Evolutionary conservation across 225 moss, liverwort and hornwort species (phyloP), one percentile per base, ranked within the genome.

Genomic region (Physcomitrium patens): DNA sequence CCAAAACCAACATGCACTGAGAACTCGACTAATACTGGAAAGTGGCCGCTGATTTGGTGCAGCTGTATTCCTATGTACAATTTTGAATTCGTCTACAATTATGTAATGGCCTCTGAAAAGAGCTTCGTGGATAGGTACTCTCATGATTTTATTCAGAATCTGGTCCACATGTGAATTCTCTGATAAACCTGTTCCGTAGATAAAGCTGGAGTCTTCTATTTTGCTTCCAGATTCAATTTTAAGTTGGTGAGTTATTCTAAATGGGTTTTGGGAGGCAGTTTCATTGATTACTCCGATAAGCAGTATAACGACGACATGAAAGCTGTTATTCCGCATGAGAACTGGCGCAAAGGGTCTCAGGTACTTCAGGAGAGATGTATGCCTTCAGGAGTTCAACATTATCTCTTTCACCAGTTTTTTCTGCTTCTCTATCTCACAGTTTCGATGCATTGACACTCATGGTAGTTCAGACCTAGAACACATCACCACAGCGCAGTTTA

Each of bases 301-400:
- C 96, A 91, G 54, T 94, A 94, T 70, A 91, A 94, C 75, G 83
- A 85, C 69, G 77, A 89, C 55, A 97, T 97, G 96, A 90, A 85
- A 48, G 86, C 88, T 20, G 81, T 88, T 59, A 89, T 97, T 5
- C 76, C 68, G 18, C 70, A 60, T n/a, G 87, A 90, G 10, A 89
- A 79, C 41, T 97, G 96, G 96, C 92, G 96, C 80, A 97, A 97
- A 79, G 96, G 96, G 71, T 97, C 96, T 59, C 96, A 97, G 92
- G 96, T 97, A 74, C 49, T 17, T 37, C 31, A 37, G 31, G 31
- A 37, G 31, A 37, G 13, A 10, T 28, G 66, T 5, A 28, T 46
- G 14, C 37, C 19, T 48, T 42, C 27, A 17, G 45, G 24, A 56
- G 19, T 53, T 77, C 13, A 20, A 65, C 10, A 5, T 51, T 52